phyloP scores from a whole-genome alignment of 805 yeast species.

The Schizosaccharomyces cryophilus region DNA sequence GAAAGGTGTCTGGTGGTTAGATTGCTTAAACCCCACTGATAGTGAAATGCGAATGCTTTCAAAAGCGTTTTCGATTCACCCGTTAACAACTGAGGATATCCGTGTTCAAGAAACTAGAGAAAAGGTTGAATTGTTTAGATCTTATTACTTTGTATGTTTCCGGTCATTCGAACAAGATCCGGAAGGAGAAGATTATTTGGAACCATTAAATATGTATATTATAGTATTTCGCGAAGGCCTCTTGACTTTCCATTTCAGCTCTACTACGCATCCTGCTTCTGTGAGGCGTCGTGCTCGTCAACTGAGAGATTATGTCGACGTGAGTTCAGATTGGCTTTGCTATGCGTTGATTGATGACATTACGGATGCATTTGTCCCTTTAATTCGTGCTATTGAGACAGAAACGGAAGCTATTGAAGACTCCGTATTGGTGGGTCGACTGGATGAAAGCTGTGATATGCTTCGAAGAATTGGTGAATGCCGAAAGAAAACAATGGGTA shows the following conservation, averaged over 20 bases:
- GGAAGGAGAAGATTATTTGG: conserved; percentile 56
- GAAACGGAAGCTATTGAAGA: conserved; percentile 50
- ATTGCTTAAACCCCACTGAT: conserved; percentile 82
- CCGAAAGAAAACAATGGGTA: conserved; percentile 73
- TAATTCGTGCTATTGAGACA: conserved; percentile 29
- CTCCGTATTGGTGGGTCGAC: conserved; percentile 59
- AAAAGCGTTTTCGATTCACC: conserved; percentile 90
- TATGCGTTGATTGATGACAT: conserved; percentile 43
- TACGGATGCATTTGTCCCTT: conserved; percentile 40
- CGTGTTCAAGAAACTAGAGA: conserved; percentile 92
- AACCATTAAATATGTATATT: conserved; percentile 35
- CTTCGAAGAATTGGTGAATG: conserved; percentile 67
- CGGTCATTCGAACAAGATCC: conserved; percentile 79
- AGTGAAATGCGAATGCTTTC: conserved; percentile 79
- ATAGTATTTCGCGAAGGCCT: conserved; percentile 38
- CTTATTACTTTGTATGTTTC: conserved; percentile 85
- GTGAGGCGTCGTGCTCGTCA: conserved; percentile 42
- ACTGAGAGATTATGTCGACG: conserved; percentile 34
- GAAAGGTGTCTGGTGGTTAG: conserved; percentile 85
- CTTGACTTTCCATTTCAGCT: conserved; percentile 33
- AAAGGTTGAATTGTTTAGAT: conserved; percentile 75
- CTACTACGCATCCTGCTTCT: conserved; percentile 32
- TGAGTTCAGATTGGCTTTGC: conserved; percentile 40
- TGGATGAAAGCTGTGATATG: conserved; percentile 51
- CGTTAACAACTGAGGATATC: conserved; percentile 92